phyloP scores from a whole-genome alignment of 257 asterid genomes.

The Solanum megistacrolobum region DNA sequence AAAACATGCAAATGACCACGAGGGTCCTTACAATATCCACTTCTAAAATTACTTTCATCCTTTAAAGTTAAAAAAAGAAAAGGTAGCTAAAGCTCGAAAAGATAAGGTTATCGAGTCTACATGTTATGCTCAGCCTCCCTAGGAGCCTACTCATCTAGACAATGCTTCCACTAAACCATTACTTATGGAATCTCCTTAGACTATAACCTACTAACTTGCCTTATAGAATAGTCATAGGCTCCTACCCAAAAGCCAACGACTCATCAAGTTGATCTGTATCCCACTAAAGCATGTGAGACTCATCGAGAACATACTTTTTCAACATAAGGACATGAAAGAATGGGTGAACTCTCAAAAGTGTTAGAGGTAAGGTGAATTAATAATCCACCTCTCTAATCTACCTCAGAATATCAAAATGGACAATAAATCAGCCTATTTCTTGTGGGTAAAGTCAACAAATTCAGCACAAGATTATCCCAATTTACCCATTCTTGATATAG shows the following conservation, averaged over 20 bases:
- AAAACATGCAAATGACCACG: not conserved
- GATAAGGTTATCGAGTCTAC: not conserved
- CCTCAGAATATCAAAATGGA: not conserved
- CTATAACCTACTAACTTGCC: not conserved
- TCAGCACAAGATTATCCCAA: too few species aligned
- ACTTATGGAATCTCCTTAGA: not conserved
- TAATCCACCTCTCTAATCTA: not conserved
- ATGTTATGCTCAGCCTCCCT: too few species aligned
- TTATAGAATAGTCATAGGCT: not conserved
- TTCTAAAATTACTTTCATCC: not conserved
- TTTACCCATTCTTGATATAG: too few species aligned
- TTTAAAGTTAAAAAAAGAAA: too few species aligned
- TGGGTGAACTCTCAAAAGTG: not conserved
- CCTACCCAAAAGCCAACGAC: not conserved
- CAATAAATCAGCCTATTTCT: too few species aligned
- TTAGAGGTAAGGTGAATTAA: not conserved
- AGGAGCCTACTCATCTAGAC: not conserved
- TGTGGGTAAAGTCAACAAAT: too few species aligned
- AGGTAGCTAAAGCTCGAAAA: not conserved
- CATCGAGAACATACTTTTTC: not conserved
- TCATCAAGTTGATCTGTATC: not conserved
- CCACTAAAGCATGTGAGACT: not conserved
- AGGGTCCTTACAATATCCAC: too few species aligned
- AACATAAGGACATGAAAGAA: not conserved
- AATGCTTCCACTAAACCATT: not conserved